These are phyloP conservation scores for Bodo saltans DNA, from an alignment of 78 protist genomes.

Conservation along the genomic window DNA sequence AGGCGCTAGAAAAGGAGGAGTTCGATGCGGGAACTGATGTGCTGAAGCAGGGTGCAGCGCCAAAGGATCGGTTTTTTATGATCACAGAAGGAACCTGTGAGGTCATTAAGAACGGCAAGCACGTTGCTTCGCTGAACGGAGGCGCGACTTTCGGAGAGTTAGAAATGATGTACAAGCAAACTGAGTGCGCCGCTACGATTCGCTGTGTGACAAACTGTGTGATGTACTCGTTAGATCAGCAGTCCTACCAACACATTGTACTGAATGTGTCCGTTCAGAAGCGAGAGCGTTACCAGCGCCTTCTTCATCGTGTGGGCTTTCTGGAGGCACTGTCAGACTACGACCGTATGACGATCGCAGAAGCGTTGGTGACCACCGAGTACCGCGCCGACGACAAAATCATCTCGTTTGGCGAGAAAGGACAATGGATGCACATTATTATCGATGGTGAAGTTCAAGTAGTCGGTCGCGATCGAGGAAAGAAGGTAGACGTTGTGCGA, in stretches of 20 bases:
- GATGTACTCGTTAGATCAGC: not conserved
- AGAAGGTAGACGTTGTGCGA: not conserved
- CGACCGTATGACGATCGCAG: conserved; percentile 3
- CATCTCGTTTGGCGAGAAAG: conserved; percentile 3
- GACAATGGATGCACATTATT: conserved; percentile 23
- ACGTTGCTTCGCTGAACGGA: not conserved
- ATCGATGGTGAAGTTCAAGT: not conserved
- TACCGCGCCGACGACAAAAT: not conserved
- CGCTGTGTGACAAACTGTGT: too few relatives aligned
- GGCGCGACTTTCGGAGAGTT: conserved; percentile 24
- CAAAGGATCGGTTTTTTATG: not conserved
- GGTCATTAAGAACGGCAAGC: not conserved
- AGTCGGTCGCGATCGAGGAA: not conserved
- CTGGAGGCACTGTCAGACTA: not conserved
- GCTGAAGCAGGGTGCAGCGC: conserved; percentile 7
- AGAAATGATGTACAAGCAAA: not conserved
- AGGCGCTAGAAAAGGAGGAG: not conserved
- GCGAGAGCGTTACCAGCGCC: not conserved
- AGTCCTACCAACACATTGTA: not conserved
- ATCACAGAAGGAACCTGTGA: not conserved
- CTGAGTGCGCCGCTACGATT: conserved; percentile 8
- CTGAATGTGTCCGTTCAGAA: not conserved
- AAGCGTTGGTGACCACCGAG: not conserved
- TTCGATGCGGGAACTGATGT: conserved; percentile 4
- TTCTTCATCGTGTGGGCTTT: not conserved